Percentiles rank a stretch among this genome's conserved stretches.
These are phyloP conservation scores for Cardamine chenopodiifolia DNA, from an alignment of 345 rosid species.

Conservation along the genomic window DNA sequence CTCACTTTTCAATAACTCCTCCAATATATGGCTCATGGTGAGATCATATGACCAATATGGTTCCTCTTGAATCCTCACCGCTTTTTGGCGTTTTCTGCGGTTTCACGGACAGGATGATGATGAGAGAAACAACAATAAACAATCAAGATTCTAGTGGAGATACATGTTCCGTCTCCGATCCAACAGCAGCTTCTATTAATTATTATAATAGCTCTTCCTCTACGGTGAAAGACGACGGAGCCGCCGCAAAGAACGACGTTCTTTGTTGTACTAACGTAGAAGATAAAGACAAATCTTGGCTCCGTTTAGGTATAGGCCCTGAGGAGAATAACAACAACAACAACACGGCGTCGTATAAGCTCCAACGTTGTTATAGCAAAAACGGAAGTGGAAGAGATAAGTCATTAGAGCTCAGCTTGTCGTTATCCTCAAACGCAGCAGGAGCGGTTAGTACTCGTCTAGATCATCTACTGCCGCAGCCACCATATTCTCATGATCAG, in stretches of 20 bases:
- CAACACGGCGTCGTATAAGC: conserved; percentile 32
- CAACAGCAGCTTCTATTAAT: conserved; percentile 27
- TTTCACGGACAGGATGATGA: conserved; percentile 30
- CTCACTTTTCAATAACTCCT: conserved; percentile 26
- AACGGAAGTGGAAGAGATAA: conserved; percentile 46
- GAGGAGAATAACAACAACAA: conserved; percentile 33
- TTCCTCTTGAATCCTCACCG: conserved; percentile 60
- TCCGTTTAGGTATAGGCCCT: conserved; percentile 76
- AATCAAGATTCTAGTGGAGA: conserved; percentile 46
- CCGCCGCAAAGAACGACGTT: conserved; percentile 24
- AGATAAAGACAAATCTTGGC: conserved; percentile 67
- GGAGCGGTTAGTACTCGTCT: conserved; percentile 26
- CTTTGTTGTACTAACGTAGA: conserved; percentile 29
- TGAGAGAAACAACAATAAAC: conserved; percentile 39
- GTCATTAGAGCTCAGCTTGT: conserved; percentile 69
- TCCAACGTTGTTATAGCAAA: conserved; percentile 42
- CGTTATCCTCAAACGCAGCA: conserved; percentile 38
- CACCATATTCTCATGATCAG: conserved; percentile 39
- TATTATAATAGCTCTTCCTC: conserved; percentile 39
- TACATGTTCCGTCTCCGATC: conserved; percentile 56
- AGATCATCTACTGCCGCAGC: conserved; percentile 21
- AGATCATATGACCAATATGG: conserved; percentile 66
- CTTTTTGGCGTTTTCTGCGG: conserved; percentile 37
- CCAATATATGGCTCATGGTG: conserved; percentile 28
- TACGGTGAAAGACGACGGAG: conserved; percentile 47